Evolutionary conservation across 345 rosid genomes (phyloP), one percentile per base, ranked within the genome.

Genomic region (Kandelia obovata): DNA sequence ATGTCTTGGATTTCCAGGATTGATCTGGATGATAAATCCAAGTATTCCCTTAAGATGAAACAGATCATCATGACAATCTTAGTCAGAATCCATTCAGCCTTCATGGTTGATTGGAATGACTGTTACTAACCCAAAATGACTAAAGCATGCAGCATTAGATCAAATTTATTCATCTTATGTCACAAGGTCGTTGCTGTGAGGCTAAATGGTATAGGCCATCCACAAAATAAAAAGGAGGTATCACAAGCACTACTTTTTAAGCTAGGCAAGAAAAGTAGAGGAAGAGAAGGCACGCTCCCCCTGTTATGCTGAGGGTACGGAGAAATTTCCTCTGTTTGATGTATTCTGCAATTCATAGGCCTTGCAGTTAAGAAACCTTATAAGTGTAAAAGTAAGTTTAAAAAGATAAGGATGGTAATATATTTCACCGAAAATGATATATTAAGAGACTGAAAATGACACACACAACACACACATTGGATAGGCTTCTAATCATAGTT

Each of bases 1-100:
- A 31, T 6, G 23, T 53, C 28, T 53, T 31, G 20, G 9, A 21
- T 28, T 53, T 28, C 9, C 26, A 20, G 6, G 23, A 15, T 34
- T 7, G 61, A 34, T 34, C 21, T 43, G 49, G 49, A 43, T 43
- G 49, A 53, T 15, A 55, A 67, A 55, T 0, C 13, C 25, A 34
- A 35, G 28, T 26, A 56, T 16, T 31, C 61, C 39, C 32, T 16
- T 55, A 61, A 8, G 28, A 47, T 25, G 43, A 34, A 34, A 52
- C 2, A 13, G 34, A 51, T 53, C 7, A 51, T 51, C 43, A 19
- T 27, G 43, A 7, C 11, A 26, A 25, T 34, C 60, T 55, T 35
- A 67, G 59, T 8, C 56, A 31, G 52, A 67, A 67, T 52, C 53
- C 37, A 19, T 35, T 56, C 53, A 55, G 21, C 25, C 62, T 11